A percentile compares a stretch with the other conserved stretches of the same genome.
phyloP scores from a whole-genome alignment of 129 eudicot species.

The Calendula officinalis region DNA sequence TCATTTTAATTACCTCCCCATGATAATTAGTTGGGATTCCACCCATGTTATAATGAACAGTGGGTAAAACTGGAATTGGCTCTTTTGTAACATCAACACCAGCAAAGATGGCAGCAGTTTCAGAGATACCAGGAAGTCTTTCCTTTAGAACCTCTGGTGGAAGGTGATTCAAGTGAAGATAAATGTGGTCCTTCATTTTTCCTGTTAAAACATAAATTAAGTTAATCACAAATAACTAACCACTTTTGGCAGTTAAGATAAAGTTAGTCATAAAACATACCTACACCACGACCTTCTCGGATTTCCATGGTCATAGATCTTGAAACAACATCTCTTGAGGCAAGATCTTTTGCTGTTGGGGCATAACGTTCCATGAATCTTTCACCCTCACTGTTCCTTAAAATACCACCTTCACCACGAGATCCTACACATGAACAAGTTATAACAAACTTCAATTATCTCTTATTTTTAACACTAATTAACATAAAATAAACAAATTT shows the following conservation, averaged over 20 bases:
- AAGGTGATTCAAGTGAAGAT: conserved; percentile 93
- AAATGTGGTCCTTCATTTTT: conserved; percentile 91
- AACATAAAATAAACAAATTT: background rate
- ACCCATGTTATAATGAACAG: conserved; percentile 99
- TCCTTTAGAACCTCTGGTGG: conserved; percentile 99
- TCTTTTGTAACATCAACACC: conserved; percentile 99
- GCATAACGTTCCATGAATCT: conserved; percentile 99
- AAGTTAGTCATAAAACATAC: conserved; percentile 41
- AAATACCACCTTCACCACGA: conserved; percentile 99
- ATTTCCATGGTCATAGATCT: conserved; percentile 99
- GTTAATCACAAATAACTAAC: background rate
- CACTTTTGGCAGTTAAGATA: conserved; percentile 8
- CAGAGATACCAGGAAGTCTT: conserved; percentile 99
- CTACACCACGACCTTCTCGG: conserved; percentile 99
- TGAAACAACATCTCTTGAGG: conserved; percentile 98
- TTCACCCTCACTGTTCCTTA: conserved; percentile 97
- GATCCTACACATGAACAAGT: conserved; percentile 57
- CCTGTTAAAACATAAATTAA: conserved; percentile 44
- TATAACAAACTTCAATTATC: conserved; percentile 19
- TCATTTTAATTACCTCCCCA: conserved; percentile 65
- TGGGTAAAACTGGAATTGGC: conserved; percentile 98
- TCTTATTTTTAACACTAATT: background rate
- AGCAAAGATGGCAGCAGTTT: conserved; percentile 99
- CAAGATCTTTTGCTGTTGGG: conserved; percentile 99
- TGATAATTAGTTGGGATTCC: conserved; percentile 97